These are phyloP conservation scores for Helianthus annuus DNA, from an alignment of 129 eudicot species.

Conservation along the genomic window DNA sequence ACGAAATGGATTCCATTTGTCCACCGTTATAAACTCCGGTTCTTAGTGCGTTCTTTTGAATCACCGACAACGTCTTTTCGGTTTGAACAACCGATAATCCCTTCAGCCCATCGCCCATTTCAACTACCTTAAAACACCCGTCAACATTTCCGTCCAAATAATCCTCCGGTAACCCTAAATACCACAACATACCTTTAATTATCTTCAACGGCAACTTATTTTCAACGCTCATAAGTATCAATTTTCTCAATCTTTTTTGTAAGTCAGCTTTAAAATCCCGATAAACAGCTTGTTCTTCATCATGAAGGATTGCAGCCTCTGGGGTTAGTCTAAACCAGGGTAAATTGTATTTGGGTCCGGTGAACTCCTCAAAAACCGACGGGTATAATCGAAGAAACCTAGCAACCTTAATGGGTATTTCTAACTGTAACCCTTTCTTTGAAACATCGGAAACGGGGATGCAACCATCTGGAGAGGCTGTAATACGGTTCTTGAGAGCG, in stretches of 20 bases:
- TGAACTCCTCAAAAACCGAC: slow-evolving; percentile 72
- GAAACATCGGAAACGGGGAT: slow-evolving; percentile 82
- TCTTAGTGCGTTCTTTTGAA: slow-evolving; percentile 63
- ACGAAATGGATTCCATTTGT: slow-evolving; percentile 43
- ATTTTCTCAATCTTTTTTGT: slow-evolving; percentile 53
- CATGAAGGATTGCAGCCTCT: slow-evolving; percentile 52
- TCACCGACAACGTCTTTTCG: slow-evolving; percentile 35
- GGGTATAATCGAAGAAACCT: slow-evolving; percentile 69
- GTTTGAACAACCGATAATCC: slow-evolving; percentile 55
- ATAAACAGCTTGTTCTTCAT: slow-evolving; percentile 59
- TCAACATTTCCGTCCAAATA: slow-evolving; percentile 50
- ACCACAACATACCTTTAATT: slow-evolving; percentile 71
- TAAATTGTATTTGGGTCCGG: slow-evolving; percentile 60
- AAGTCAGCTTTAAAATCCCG: slow-evolving; percentile 50
- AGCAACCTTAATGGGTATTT: slow-evolving; percentile 63
- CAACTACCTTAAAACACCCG: slow-evolving; percentile 61
- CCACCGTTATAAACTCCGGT: slow-evolving; percentile 45
- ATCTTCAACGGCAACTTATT: slow-evolving; percentile 71
- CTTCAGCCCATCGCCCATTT: slow-evolving; percentile 68
- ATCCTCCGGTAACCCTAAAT: slow-evolving; percentile 74
- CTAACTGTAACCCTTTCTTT: slow-evolving; percentile 59
- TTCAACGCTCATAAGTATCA: slow-evolving; percentile 64
- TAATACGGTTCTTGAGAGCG: slow-evolving; percentile 62
- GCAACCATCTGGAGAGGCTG: slow-evolving; percentile 51
- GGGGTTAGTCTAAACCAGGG: slow-evolving; percentile 86